Percentiles rank a stretch among this genome's conserved stretches.
phyloP scores from a whole-genome alignment of 2,329 filamentous ascomycete species.

The Aureobasidium sp. region DNA sequence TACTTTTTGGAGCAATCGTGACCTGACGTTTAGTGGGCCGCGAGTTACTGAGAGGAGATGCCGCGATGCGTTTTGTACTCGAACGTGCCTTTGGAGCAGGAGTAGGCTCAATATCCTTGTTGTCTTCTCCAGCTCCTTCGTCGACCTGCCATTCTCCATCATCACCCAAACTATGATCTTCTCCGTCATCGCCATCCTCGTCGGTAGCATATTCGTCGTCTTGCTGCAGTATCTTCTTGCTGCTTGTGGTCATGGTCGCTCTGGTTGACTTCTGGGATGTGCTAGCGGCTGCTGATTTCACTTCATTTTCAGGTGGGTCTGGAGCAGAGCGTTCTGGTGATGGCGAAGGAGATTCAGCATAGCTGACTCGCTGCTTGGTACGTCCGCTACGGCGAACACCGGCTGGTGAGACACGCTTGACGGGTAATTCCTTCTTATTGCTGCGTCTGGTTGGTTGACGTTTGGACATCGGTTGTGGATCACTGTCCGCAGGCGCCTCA shows the following conservation, averaged over 20 bases:
- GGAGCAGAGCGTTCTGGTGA: neutral
- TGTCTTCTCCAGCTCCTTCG: conserved; percentile 12
- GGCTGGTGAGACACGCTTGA: neutral
- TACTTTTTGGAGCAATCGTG: neutral
- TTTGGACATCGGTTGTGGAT: neutral
- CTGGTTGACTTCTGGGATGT: neutral
- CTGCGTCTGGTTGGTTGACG: neutral
- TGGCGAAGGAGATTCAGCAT: neutral
- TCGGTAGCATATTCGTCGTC: conserved; percentile 17
- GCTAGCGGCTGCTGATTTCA: too few relatives aligned
- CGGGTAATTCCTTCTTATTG: neutral
- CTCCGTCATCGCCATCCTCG: conserved; percentile 11
- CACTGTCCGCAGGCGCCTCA: neutral
- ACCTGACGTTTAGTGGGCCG: neutral
- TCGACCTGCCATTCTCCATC: conserved; percentile 15
- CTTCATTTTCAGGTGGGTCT: neutral
- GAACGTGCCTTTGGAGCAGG: conserved; percentile 26
- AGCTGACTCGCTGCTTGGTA: conserved; percentile 6
- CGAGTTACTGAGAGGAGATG: neutral
- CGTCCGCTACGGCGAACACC: conserved; percentile 11
- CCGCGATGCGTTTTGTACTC: neutral
- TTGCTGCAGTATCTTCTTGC: conserved; percentile 14
- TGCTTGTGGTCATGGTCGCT: neutral
- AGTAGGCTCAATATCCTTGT: neutral
- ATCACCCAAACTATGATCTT: conserved; percentile 6